Evolutionary conservation across 352 stramenopile genomes (phyloP).

Genomic region (Pythium coloratum): DNA sequence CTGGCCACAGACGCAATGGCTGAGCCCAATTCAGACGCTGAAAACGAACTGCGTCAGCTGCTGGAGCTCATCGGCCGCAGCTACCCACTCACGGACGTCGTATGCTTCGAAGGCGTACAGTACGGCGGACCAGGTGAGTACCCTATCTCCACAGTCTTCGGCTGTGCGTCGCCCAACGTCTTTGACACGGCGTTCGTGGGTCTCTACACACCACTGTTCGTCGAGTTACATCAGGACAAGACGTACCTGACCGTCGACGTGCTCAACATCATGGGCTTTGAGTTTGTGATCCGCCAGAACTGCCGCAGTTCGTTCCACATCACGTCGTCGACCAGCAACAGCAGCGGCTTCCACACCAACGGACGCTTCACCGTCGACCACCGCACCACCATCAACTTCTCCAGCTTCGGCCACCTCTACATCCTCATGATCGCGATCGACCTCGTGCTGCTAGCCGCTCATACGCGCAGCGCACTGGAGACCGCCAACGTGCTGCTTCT

Average conservation of each 20-base stretch:
- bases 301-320: conserved; percentile 32
- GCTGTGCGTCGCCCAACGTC: conserved; percentile 48
- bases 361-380: conserved; percentile 29
- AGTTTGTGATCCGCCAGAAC: conserved; percentile 56
- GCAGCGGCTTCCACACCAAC: conserved; percentile 14
- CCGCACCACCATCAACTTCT: conserved; percentile 43
- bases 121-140: conserved; percentile 27
- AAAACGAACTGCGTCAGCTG: conserved; percentile 50
- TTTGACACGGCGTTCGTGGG: conserved; percentile 44
- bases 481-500: conserved; percentile 36
- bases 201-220: conserved; percentile 36
- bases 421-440: conserved; percentile 43
- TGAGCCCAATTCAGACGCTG: conserved; percentile 44
- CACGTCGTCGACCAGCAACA: conserved; percentile 1
- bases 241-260: conserved; percentile 47
- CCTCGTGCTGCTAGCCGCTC: conserved; percentile 31
- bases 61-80: conserved; percentile 48
- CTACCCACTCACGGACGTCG: conserved; percentile 34
- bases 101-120: conserved; percentile 52
- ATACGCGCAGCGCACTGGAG: conserved; percentile 38
- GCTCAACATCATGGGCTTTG: conserved; percentile 50
- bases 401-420: conserved; percentile 56
- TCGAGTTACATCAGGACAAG: conserved; percentile 34
- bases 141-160: conserved; percentile 28
- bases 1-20: conserved; percentile 27